Percentiles rank a stretch among this genome's conserved stretches.
These are phyloP conservation scores for Albugo laibachii DNA, from an alignment of 352 stramenopile species.

Conservation along the genomic window DNA sequence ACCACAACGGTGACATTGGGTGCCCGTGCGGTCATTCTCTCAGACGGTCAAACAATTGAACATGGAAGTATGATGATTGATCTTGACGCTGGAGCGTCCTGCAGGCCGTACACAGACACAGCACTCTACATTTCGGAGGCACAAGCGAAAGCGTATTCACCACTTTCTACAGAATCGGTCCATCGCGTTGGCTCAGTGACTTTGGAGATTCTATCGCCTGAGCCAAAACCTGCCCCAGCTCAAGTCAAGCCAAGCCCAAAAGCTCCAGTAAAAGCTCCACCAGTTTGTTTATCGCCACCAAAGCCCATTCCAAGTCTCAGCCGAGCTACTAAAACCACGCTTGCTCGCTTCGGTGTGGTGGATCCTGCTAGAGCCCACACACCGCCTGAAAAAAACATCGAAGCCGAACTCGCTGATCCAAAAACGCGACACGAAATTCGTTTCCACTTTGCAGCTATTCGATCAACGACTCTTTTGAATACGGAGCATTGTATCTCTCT, in stretches of 20 bases:
- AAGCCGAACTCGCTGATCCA: constrained; percentile 51
- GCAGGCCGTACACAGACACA: constrained; percentile 55
- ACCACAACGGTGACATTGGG: constrained; percentile 59
- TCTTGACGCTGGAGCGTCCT: constrained; percentile 31
- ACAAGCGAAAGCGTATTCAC: background rate
- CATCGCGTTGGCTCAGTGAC: background rate
- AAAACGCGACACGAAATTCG: constrained; percentile 74
- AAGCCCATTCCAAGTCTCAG: too few species aligned
- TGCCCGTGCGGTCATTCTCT: constrained; percentile 33
- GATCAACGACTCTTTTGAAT: constrained; percentile 8
- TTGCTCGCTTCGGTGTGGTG: background rate
- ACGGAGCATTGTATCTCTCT: constrained; percentile 60
- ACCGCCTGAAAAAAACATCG: constrained; percentile 18
- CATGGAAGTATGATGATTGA: constrained; percentile 27
- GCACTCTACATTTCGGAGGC: constrained; percentile 31
- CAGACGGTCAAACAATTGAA: constrained; percentile 44
- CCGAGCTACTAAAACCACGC: too few species aligned
- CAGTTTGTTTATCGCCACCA: too few species aligned
- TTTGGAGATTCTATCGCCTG: too few species aligned
- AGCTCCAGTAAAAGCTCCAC: too few species aligned
- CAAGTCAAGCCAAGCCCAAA: too few species aligned
- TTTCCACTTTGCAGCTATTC: constrained; percentile 81
- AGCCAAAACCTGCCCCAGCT: too few species aligned
- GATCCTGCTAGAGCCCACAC: constrained; percentile 2
- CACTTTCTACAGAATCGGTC: background rate